Evolutionary conservation across 2,329 filamentous ascomycete genomes (phyloP), one percentile per base, ranked within the genome.

Genomic region (Colletotrichum paranaense): DNA sequence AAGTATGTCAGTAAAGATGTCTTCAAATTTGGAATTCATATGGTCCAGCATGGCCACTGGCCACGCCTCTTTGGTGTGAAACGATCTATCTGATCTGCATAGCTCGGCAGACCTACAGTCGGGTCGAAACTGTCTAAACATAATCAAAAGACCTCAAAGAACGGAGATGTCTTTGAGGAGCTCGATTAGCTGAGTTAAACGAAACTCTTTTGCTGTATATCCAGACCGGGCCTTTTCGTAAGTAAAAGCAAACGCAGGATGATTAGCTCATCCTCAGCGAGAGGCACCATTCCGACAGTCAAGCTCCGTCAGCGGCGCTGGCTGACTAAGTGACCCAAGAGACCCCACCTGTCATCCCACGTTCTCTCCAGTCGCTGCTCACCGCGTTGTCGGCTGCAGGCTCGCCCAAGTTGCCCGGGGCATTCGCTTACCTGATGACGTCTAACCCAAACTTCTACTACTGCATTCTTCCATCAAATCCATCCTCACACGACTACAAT

Each of bases 401-500:
- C 42, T 46, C 24, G 42, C 59, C 19, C 56, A 55, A 65, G 65
- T 73, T 73, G 71, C 62, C 49, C 60, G 35, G 71, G 60, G 71
- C 71, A 72, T 62, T 73, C 56, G 67, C 71, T 73, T 73, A 66
- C 67, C 55, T 59, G 52, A 71, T 66, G 67, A 71, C 71, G 67
- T 73, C 67, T 66, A 49, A 60, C 49, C 57, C 53, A 66, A 62
- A 56, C 67, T 66, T 60, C 67, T 14, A 62, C 67, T 28, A 62
- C 67, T 59, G 32, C 28, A 26, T 35, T 32, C 42, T 55, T 55
- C 24, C 38, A 35, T 46, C 26, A 24, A 63, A 46, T 42, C 57
- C 70, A 63, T 58, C 59, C 55, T 69, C 66, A 69, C 70, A 22
- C 58, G 66, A 71, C 70, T 73, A 22, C 49, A 62, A 62, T 62